Conservation (phyloP, 225 moss, liverwort and hornwort species). For the Pleurozium schreberi region DNA sequence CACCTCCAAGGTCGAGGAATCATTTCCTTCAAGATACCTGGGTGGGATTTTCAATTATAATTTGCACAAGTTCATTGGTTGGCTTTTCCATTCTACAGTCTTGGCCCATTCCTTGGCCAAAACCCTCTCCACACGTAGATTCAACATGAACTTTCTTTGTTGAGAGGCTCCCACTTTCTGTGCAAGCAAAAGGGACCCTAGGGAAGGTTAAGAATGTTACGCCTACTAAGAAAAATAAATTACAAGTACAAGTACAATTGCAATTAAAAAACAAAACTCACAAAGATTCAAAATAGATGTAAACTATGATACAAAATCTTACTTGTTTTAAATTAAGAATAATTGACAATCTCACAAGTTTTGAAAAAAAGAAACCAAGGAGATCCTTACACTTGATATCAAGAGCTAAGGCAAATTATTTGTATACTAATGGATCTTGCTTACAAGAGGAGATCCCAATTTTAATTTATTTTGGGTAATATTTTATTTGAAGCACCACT, state of each 20-base stretch:
- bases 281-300: neutral
- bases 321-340: neutral
- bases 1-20: too few relatives aligned
- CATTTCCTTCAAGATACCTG: too few relatives aligned
- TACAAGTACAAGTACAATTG: neutral
- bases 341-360: neutral
- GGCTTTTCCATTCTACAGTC: too few relatives aligned
- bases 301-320: neutral
- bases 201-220: too few relatives aligned
- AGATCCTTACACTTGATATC: neutral
- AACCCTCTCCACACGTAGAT: too few relatives aligned
- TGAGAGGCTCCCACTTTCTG: too few relatives aligned
- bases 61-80: too few relatives aligned
- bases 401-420: neutral
- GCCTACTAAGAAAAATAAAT: too few relatives aligned
- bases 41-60: too few relatives aligned
- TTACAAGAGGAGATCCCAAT: fast-evolving
- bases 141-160: too few relatives aligned
- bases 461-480: neutral
- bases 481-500: neutral
- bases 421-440: neutral
- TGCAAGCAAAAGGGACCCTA: too few relatives aligned
- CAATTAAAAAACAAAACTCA: neutral
- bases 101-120: too few relatives aligned
- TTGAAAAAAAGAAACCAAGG: neutral